Conservation (phyloP, 495 filamentous ascomycete species). For the Podospora pseudoanserina region DNA sequence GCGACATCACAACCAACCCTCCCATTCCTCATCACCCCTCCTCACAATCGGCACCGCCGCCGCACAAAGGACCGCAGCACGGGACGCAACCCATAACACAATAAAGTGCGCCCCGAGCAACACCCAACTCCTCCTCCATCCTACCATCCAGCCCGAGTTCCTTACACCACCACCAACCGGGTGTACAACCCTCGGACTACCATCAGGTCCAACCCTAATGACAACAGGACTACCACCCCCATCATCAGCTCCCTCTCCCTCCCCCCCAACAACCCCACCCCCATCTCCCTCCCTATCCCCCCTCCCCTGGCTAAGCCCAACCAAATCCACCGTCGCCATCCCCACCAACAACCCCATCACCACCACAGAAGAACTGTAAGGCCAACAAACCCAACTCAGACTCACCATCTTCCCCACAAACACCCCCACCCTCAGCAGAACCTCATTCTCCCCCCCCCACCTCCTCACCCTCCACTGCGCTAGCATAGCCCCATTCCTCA, state of each 20-base stretch:
- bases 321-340: conserved; percentile 41
- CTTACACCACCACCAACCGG: background rate
- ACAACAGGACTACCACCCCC: background rate
- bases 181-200: background rate
- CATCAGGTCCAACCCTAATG: conserved; percentile 4
- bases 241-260: too few species aligned
- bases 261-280: background rate
- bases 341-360: conserved; percentile 35
- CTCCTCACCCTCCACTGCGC: conserved; percentile 26
- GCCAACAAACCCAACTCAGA: conserved; percentile 44
- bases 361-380: conserved; percentile 37
- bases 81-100: conserved; percentile 35
- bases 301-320: conserved; percentile 14
- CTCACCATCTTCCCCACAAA: conserved; percentile 41
- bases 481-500: conserved; percentile 34
- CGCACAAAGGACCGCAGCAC: conserved; percentile 39
- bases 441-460: conserved; percentile 27
- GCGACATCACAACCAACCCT: background rate
- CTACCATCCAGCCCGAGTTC: conserved; percentile 26
- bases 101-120: conserved; percentile 40
- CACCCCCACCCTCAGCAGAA: conserved; percentile 32
- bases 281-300: conserved; percentile 4
- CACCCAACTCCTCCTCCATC: conserved; percentile 36
- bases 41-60: conserved; percentile 21
- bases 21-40: conserved; percentile 30